phyloP scores from a whole-genome alignment of 257 asterid species.

The Scutellaria baicalensis region DNA sequence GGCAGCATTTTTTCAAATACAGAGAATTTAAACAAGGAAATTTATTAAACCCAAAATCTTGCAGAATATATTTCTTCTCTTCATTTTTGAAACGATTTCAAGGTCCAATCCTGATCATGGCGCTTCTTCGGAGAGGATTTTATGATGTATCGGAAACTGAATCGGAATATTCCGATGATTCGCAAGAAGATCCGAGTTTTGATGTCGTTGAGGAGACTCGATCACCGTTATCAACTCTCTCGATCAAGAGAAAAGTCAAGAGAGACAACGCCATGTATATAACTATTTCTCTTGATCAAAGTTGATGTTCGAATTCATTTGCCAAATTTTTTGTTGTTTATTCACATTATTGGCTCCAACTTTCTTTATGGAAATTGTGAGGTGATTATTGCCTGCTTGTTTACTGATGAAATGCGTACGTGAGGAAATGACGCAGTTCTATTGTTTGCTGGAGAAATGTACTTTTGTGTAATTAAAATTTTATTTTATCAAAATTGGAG shows the following conservation, averaged over 20 bases:
- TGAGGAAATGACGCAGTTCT: not conserved
- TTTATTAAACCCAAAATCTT: not conserved
- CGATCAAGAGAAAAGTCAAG: slow-evolving; percentile 28
- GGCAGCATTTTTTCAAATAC: slow-evolving; percentile 1
- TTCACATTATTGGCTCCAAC: not conserved
- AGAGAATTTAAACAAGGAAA: not conserved
- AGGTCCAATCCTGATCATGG: slow-evolving; percentile 19
- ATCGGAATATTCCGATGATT: slow-evolving; percentile 43
- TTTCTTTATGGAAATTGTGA: not conserved
- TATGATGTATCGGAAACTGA: slow-evolving; percentile 28
- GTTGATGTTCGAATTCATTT: not conserved
- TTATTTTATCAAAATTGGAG: not conserved
- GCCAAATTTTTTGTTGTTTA: not conserved
- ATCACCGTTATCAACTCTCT: slow-evolving; percentile 42
- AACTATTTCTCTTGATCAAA: not conserved
- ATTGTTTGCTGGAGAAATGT: not conserved
- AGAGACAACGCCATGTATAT: slow-evolving; percentile 18
- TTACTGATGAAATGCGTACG: not conserved
- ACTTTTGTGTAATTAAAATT: not conserved
- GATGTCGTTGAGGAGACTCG: slow-evolving; percentile 41
- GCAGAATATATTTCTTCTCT: not conserved
- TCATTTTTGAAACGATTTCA: not conserved
- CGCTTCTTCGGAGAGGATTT: not conserved
- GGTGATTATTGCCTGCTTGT: not conserved
- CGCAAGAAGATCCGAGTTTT: slow-evolving; percentile 48